Percentiles rank a stretch among this genome's conserved stretches.
phyloP scores from a whole-genome alignment of 2,329 filamentous ascomycete species.

The Aspergillus arachidicola region DNA sequence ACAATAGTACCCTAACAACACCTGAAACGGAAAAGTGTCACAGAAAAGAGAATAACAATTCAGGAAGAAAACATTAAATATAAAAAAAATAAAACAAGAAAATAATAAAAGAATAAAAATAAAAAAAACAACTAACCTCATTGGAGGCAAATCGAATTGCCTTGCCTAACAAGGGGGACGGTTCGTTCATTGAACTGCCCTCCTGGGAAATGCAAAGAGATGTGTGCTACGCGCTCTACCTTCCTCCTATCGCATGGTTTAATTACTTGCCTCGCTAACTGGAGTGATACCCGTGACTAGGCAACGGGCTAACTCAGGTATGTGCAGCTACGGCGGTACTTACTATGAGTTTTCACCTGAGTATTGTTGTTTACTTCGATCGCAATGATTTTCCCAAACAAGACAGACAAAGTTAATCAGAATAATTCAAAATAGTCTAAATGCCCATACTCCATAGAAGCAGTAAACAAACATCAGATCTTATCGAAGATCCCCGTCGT shows the following conservation, averaged over 20 bases:
- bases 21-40: constrained; percentile 20
- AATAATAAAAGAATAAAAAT: neutral
- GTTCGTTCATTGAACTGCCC: neutral
- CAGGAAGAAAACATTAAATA: neutral
- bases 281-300: neutral
- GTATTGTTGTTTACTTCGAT: neutral
- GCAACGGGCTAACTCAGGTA: neutral
- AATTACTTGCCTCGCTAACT: neutral
- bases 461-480: constrained; percentile 12
- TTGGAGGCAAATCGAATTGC: too few relatives aligned
- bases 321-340: neutral
- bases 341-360: neutral
- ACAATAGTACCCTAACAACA: constrained; percentile 1
- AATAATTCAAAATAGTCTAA: neutral
- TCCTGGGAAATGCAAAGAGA: neutral
- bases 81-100: neutral
- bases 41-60: neutral
- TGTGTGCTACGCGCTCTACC: neutral
- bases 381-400: neutral
- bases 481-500: constrained; percentile 16
- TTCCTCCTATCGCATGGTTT: neutral
- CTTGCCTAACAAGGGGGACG: constrained; percentile 1
- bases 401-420: neutral
- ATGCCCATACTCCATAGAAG: neutral
- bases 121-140: neutral